Evolutionary conservation across 1,284 basidiomycete genomes (phyloP).

Genomic region (Cryptococcus sp.): DNA sequence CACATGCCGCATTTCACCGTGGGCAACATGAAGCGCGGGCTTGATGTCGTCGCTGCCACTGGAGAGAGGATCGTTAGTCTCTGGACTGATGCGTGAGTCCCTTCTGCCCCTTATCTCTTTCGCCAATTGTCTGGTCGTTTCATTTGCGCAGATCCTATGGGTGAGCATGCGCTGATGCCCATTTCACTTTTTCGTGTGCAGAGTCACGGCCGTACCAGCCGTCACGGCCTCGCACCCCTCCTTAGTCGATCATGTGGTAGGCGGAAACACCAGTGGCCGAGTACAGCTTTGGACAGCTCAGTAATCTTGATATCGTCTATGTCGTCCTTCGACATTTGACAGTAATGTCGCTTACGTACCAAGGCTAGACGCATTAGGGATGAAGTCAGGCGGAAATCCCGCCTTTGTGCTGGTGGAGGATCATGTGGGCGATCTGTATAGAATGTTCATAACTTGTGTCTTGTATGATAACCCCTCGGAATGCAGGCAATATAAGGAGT

Average conservation of each 20-base stretch:
- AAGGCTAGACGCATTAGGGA: too few species aligned
- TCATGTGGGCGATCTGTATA: too few species aligned
- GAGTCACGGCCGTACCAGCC: conserved; percentile 55
- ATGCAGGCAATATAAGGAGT: too few species aligned
- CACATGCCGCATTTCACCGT: conserved; percentile 54
- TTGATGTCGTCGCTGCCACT: conserved; percentile 51
- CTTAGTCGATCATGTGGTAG: conserved; percentile 48
- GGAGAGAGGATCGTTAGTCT: conserved; percentile 46
- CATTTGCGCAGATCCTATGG: not conserved
- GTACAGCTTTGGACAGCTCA: conserved; percentile 45
- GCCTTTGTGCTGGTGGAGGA: too few species aligned
- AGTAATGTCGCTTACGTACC: too few species aligned
- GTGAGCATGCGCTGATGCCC: not conserved
- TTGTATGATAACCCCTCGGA: too few species aligned
- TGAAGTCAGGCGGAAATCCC: too few species aligned
- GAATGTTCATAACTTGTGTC: too few species aligned
- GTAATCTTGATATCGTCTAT: too few species aligned
- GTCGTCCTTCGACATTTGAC: too few species aligned
- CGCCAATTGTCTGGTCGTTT: not conserved
- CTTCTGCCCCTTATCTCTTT: not conserved
- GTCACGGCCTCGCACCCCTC: conserved; percentile 54
- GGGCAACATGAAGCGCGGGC: conserved; percentile 55
- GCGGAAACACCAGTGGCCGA: conserved; percentile 53
- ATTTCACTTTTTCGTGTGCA: conserved; percentile 5
- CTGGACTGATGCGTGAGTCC: conserved; percentile 43